Evolutionary conservation across 1,284 basidiomycete species (phyloP).

Genomic region (Psilocybe mexicana): DNA sequence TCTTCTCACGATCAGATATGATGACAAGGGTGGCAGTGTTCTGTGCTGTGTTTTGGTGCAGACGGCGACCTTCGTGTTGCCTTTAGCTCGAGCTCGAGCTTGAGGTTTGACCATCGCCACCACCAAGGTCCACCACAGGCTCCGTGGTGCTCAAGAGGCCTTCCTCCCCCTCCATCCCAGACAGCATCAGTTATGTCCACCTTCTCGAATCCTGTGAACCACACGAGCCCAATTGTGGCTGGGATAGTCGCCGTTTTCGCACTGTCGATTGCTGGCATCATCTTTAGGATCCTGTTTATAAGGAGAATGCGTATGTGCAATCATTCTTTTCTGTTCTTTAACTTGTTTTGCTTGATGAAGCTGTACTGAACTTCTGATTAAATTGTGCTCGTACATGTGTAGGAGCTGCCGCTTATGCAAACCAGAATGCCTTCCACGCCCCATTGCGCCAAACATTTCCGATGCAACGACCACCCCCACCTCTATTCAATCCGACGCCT

Average conservation of each 20-base stretch:
- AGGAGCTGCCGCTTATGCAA: not conserved
- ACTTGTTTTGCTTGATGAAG: not conserved
- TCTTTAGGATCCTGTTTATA: constrained; percentile 7
- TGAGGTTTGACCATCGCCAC: too few species aligned
- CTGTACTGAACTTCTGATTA: too few species aligned
- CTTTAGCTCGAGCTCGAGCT: too few species aligned
- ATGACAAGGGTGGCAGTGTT: too few species aligned
- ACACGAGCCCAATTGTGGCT: constrained; percentile 3
- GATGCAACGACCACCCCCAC: not conserved
- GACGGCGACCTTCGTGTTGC: too few species aligned
- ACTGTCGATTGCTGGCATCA: not conserved
- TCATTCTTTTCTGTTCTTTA: not conserved
- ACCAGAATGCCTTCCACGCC: not conserved
- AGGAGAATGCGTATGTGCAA: constrained; percentile 5
- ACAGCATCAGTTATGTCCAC: not conserved
- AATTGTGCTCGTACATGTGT: not conserved
- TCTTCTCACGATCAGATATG: too few species aligned
- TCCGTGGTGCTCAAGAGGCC: too few species aligned
- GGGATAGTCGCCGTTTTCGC: constrained; percentile 8
- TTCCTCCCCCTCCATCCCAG: too few species aligned
- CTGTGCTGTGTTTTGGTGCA: too few species aligned
- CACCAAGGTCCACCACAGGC: too few species aligned
- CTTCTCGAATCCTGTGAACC: not conserved
- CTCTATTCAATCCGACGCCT: not conserved
- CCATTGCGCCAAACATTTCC: not conserved